Percentiles rank a stretch among this genome's conserved stretches.
phyloP scores from a whole-genome alignment of 1,284 basidiomycete species.

The Athelia sp. region DNA sequence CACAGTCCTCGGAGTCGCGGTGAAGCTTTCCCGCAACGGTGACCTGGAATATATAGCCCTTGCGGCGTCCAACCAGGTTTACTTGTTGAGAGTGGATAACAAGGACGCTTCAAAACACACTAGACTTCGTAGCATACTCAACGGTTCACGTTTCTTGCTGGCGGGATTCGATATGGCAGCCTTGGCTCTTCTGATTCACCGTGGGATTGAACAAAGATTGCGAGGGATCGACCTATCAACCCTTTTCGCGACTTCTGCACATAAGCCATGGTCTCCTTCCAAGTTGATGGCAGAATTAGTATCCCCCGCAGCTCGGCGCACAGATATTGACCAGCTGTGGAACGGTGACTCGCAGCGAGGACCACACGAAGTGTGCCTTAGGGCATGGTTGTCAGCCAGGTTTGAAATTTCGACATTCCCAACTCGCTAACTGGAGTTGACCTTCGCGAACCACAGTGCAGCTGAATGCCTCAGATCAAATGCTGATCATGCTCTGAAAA shows the following conservation, averaged over 20 bases:
- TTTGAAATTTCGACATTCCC: constrained; percentile 7
- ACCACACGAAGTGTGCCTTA: constrained; percentile 19
- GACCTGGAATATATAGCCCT: background rate
- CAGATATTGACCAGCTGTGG: constrained; percentile 24
- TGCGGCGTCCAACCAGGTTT: background rate
- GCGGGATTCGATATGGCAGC: constrained; percentile 28
- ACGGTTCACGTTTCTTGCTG: constrained; percentile 11
- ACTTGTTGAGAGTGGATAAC: background rate
- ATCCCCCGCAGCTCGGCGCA: constrained; percentile 9
- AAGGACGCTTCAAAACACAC: background rate
- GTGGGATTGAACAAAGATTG: constrained; percentile 17
- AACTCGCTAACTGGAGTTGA: background rate
- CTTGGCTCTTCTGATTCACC: constrained; percentile 21
- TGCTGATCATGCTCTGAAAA: constrained; percentile 4
- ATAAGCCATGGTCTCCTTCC: constrained; percentile 20
- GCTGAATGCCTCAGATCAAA: constrained; percentile 2
- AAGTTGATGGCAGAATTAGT: constrained; percentile 18
- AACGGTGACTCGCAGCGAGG: constrained; percentile 13
- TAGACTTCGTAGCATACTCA: constrained; percentile 2
- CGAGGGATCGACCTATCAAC: constrained; percentile 28
- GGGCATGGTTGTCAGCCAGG: constrained; percentile 35
- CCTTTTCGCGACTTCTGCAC: constrained; percentile 16
- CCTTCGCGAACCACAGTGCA: constrained; percentile 7
- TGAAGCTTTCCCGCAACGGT: background rate
- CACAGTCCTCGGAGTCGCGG: background rate